Base-by-base conservation (phyloP, 495 filamentous ascomycete species). In the Neurospora sp. region DNA sequence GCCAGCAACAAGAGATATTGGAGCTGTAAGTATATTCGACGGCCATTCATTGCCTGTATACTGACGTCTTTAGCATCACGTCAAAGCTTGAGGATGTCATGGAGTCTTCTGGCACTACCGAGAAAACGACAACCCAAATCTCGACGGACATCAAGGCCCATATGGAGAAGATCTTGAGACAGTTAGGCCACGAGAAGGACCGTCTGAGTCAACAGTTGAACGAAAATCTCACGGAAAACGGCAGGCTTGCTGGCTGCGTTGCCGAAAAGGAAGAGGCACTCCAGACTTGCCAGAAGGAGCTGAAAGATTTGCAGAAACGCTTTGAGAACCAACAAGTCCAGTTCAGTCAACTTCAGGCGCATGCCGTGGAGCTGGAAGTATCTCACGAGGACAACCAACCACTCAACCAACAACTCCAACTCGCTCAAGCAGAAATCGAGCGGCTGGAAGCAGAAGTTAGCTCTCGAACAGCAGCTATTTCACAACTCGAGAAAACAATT, bases 161-260 rank as follows among this genome's bases (percentile, higher is more conserved):
- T 5, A 70, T 73, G 39, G 48, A n/a, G 27, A 72, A 71, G 44
- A 68, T 80, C 0, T 44, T 70, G 70, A 41, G 75, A 39, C 75
- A 74, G 12, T 70, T 79, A 9, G 71, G 77, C 44, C 41, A 48
- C 8, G 74, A 74, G 31, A 41, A 76, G 27, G 74, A 78, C 10
- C 69, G 73, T 6, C 31, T 79, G 27, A 41, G 31, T 31, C 69
- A 72, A n/a, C 74, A 77, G 20, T 53, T 80, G 16, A 70, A 71
- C 5, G 48, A 76, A 16, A 78, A 73, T 46, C 70, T 41, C 18
- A 71, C 76, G 37, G 79, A 79, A 65, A 78, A 77, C 35, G 74
- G 71, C 22, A 76, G 72, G 44, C 69, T 78, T 18, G 46, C 72
- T 1, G 42, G 73, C 2, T 73, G 74, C 16, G 68, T 76, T 37